Conservation (phyloP, 2,329 filamentous ascomycete genomes). For the Huntiella moniliformis region DNA sequence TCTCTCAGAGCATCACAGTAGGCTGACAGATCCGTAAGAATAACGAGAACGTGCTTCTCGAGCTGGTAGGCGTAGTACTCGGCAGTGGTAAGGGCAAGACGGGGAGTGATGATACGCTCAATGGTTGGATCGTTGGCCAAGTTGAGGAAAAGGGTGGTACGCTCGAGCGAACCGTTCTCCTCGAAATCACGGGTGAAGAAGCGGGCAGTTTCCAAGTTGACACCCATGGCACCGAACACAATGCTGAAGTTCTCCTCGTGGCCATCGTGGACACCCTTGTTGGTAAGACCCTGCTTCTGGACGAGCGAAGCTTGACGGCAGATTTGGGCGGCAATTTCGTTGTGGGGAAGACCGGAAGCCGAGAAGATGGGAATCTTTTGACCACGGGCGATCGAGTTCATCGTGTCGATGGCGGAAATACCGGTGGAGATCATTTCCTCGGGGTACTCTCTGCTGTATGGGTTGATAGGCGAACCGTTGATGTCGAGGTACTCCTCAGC, state of each 20-base stretch:
- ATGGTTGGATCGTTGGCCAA: conserved; percentile 98
- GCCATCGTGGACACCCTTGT: conserved; percentile 87
- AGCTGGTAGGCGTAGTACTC: conserved; percentile 99
- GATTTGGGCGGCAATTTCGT: conserved; percentile 98
- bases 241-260: conserved; percentile 99
- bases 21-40: conserved; percentile 90
- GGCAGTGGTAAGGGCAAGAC: conserved; percentile 90
- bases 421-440: conserved; percentile 99
- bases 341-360: conserved; percentile 91
- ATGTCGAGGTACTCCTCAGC: conserved; percentile 98
- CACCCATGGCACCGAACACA: conserved; percentile 98
- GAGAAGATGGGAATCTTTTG: conserved; percentile 99
- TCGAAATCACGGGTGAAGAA: conserved; percentile 99
- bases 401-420: conserved; percentile 97
- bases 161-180: conserved; percentile 96
- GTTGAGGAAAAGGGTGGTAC: conserved; percentile 93
- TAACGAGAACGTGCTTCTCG: conserved; percentile 98
- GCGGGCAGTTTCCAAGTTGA: conserved; percentile 94
- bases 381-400: conserved; percentile 94
- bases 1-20: conserved; percentile 99
- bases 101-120: conserved; percentile 98
- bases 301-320: conserved; percentile 93
- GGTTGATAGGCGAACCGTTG: conserved; percentile 97
- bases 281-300: conserved; percentile 54
- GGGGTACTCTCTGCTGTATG: conserved; percentile 91